These are phyloP conservation scores for Cryptococcus deneoformans DNA, from an alignment of 1,284 basidiomycete species.

Conservation along the genomic window DNA sequence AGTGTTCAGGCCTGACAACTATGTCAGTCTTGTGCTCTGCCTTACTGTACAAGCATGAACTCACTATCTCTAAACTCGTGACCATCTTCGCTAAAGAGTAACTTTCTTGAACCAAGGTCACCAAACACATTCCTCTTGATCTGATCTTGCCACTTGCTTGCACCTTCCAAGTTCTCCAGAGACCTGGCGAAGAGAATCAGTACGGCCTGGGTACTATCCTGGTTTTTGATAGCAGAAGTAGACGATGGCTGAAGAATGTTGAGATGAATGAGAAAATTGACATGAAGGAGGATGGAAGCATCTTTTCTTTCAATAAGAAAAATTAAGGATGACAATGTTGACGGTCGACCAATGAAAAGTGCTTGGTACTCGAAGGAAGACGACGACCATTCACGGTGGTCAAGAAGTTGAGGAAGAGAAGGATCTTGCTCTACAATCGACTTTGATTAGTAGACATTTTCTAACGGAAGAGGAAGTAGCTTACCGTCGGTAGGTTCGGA, in stretches of 20 bases:
- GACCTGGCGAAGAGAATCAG: neutral
- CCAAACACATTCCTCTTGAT: constrained; percentile 16
- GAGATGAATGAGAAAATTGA: constrained; percentile 23
- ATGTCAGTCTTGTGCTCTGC: too few species aligned
- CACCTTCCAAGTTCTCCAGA: neutral
- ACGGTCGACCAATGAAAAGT: neutral
- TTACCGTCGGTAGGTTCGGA: constrained; percentile 4
- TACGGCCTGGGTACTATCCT: constrained; percentile 2
- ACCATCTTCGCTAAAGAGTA: constrained; percentile 13
- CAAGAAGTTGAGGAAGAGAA: constrained; percentile 6
- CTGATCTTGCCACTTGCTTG: neutral
- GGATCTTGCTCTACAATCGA: neutral
- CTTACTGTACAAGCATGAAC: neutral
- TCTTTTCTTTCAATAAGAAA: neutral
- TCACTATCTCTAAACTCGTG: constrained; percentile 7
- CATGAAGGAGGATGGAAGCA: constrained; percentile 10
- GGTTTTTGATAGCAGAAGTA: neutral
- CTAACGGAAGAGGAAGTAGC: neutral
- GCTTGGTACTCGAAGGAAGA: constrained; percentile 17
- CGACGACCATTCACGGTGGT: constrained; percentile 8
- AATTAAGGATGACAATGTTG: constrained; percentile 2
- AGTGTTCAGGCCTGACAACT: constrained; percentile 7
- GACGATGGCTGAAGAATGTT: neutral
- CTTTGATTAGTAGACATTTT: neutral
- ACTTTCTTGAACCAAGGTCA: constrained; percentile 8